Percentiles rank a stretch among this genome's conserved stretches.
Evolutionary conservation across 352 stramenopile species (phyloP).

Genomic region (Phytopythium vexans): DNA sequence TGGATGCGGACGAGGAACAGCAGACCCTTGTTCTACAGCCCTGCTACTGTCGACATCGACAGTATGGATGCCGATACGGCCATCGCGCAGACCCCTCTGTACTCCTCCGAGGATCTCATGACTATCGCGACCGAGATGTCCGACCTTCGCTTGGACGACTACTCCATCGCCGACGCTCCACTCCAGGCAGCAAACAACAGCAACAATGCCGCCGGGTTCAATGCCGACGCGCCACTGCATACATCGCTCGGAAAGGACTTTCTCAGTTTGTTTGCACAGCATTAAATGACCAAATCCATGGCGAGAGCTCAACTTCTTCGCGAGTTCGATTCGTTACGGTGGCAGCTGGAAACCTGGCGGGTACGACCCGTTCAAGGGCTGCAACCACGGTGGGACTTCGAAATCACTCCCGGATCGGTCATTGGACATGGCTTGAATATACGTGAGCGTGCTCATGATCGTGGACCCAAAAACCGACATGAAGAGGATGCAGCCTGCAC

Average conservation of each 20-base stretch:
- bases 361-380: conserved; percentile 1
- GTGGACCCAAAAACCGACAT: conserved; percentile 66
- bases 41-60: conserved; percentile 25
- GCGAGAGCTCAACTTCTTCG: too few relatives aligned
- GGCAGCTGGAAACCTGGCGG: conserved; percentile 1
- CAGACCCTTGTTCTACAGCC: conserved; percentile 12
- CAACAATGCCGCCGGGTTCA: not conserved
- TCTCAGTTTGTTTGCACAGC: conserved; percentile 75
- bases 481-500: conserved; percentile 54
- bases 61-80: conserved; percentile 69
- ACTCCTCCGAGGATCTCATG: conserved; percentile 54
- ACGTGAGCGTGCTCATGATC: conserved; percentile 77
- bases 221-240: conserved; percentile 24
- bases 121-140: conserved; percentile 45
- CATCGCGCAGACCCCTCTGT: conserved; percentile 63
- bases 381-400: not conserved
- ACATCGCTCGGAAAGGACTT: conserved; percentile 79
- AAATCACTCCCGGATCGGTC: not conserved
- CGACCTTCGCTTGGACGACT: conserved; percentile 69
- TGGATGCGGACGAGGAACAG: conserved; percentile 8
- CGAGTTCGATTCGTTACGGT: not conserved
- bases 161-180: conserved; percentile 32
- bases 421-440: conserved; percentile 30
- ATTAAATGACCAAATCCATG: conserved; percentile 19
- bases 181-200: conserved; percentile 7